Evolutionary conservation across 306 rosid genomes (phyloP).

Genomic region (Citrullus colocynthis): DNA sequence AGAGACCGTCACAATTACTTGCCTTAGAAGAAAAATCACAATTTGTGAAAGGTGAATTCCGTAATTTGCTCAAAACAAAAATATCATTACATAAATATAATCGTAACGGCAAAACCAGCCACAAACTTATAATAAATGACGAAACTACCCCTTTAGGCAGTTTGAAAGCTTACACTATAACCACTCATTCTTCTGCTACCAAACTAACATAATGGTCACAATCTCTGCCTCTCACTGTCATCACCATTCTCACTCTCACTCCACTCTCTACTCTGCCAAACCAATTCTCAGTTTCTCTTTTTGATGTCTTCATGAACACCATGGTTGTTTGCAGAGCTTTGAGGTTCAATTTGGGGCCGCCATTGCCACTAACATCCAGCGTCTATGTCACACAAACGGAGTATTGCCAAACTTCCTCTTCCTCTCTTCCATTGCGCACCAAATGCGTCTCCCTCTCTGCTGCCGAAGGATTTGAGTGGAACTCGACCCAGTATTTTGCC

Average conservation of each 20-base stretch:
- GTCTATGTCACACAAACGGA: constrained; percentile 13
- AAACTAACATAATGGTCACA: not conserved
- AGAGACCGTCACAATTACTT: no score
- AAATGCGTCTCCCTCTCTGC: constrained; percentile 28
- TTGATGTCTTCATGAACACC: not conserved
- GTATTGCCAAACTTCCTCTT: constrained; percentile 3
- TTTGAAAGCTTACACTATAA: not conserved
- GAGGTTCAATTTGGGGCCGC: constrained; percentile 20
- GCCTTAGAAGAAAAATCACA: not conserved
- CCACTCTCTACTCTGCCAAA: not conserved
- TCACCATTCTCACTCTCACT: not conserved
- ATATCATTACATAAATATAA: not conserved
- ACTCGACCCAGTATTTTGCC: constrained; percentile 17
- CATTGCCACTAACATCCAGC: constrained; percentile 10
- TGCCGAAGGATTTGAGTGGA: constrained; percentile 17
- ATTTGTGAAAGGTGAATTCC: not conserved
- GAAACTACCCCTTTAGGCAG: not conserved
- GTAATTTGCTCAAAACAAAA: not conserved
- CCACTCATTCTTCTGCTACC: not conserved
- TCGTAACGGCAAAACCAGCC: not conserved
- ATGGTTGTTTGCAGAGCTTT: constrained; percentile 49
- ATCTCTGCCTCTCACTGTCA: not conserved
- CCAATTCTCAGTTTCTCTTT: not conserved
- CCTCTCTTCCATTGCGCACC: constrained; percentile 5
- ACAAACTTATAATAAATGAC: not conserved